phyloP scores from a whole-genome alignment of 2,329 filamentous ascomycete genomes.

The Dothidotthia symphoricarpi region DNA sequence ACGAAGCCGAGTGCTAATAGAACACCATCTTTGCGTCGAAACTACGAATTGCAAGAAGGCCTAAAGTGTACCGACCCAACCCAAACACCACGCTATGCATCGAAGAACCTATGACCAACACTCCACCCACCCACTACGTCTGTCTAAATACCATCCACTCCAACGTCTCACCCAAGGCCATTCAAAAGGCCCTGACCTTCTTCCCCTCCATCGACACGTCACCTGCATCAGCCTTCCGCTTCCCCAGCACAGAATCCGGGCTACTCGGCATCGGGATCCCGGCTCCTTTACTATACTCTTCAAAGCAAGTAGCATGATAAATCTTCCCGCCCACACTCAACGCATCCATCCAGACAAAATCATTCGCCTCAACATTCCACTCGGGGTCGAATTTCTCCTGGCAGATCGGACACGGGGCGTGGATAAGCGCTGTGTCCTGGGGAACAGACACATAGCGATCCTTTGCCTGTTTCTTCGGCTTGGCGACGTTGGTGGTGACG shows the following conservation, averaged over 20 bases:
- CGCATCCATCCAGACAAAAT: slow-evolving; percentile 96
- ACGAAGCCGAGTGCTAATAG: too few species aligned
- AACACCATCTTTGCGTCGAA: too few species aligned
- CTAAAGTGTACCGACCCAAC: neutral
- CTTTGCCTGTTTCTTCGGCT: slow-evolving; percentile 54
- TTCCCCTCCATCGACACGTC: slow-evolving; percentile 28
- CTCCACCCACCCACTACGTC: neutral
- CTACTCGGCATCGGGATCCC: slow-evolving; percentile 35
- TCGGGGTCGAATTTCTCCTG: slow-evolving; percentile 91
- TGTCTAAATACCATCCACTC: too few species aligned
- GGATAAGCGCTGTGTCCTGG: slow-evolving; percentile 70
- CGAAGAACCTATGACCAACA: neutral
- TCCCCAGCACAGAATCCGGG: slow-evolving; percentile 40
- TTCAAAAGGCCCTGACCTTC: slow-evolving; percentile 30
- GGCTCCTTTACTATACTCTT: slow-evolving; percentile 55
- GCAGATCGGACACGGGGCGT: slow-evolving; percentile 85
- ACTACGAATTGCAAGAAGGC: too few species aligned
- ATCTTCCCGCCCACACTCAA: slow-evolving; percentile 73
- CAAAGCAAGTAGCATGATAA: slow-evolving; percentile 87
- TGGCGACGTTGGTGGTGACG: slow-evolving; percentile 41
- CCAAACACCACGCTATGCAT: slow-evolving; percentile 20
- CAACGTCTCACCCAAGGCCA: too few species aligned
- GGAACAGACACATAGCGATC: slow-evolving; percentile 79
- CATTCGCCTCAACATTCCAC: slow-evolving; percentile 89
- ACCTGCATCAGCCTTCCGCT: slow-evolving; percentile 33